phyloP scores from a whole-genome alignment of 352 stramenopile genomes.

The Phytophthora sojae region DNA sequence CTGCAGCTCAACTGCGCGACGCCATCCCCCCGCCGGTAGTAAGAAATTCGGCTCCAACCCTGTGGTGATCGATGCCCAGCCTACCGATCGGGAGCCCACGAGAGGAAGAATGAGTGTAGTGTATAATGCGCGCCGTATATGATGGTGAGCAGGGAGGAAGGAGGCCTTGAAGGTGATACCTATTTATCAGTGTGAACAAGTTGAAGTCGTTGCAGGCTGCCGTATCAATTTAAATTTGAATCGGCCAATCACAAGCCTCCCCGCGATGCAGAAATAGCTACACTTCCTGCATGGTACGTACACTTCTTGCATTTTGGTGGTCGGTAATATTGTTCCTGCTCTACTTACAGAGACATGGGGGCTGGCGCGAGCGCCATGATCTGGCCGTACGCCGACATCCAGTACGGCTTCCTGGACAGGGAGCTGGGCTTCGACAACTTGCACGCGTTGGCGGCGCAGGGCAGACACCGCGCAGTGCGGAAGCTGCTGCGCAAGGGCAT shows the following conservation, averaged over 20 bases:
- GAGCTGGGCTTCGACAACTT: constrained; percentile 63
- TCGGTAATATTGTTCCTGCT: background rate
- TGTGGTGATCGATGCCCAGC: constrained; percentile 3
- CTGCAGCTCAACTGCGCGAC: too few species aligned
- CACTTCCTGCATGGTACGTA: constrained; percentile 7
- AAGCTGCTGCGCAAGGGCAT: constrained; percentile 64
- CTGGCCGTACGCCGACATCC: constrained; percentile 61
- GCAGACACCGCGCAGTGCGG: constrained; percentile 48
- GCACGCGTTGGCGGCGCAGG: constrained; percentile 57
- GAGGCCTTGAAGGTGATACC: constrained; percentile 5
- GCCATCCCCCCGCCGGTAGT: background rate
- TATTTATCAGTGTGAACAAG: constrained; percentile 16
- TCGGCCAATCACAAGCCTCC: constrained; percentile 10
- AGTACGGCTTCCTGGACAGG: constrained; percentile 61
- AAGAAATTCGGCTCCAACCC: constrained; percentile 1
- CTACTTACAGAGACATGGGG: constrained; percentile 41
- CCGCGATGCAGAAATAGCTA: constrained; percentile 23
- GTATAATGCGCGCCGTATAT: constrained; percentile 16
- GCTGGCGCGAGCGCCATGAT: constrained; percentile 62
- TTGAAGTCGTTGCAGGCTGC: background rate
- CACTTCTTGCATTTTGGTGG: background rate
- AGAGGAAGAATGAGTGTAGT: constrained; percentile 4
- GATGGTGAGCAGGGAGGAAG: constrained; percentile 12
- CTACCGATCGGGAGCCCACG: background rate
- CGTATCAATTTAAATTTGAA: constrained; percentile 7